Percentiles rank a stretch among this genome's conserved stretches.
Evolutionary conservation across 257 asterid species (phyloP).

Genomic region (Solanum neorickii): DNA sequence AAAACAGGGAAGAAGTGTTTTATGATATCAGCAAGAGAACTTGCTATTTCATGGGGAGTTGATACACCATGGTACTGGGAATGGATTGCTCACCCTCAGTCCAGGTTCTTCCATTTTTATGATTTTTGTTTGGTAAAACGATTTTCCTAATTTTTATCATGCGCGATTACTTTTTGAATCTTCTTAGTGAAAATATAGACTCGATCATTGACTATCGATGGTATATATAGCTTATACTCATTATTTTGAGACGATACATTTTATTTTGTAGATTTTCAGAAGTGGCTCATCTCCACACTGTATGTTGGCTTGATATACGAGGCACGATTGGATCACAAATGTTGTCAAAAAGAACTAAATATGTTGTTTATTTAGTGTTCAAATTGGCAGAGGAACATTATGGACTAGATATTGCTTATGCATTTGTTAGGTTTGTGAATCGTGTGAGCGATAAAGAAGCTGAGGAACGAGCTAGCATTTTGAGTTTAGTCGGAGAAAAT

Average conservation of each 20-base stretch:
- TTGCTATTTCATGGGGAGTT: not conserved
- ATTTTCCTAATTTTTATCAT: too few relatives aligned
- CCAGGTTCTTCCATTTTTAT: not conserved
- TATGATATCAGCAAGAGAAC: not conserved
- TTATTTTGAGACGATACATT: not conserved
- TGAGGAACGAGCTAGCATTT: too few relatives aligned
- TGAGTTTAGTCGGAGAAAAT: too few relatives aligned
- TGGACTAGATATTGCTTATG: conserved; percentile 7
- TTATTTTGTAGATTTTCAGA: not conserved
- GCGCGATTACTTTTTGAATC: too few relatives aligned
- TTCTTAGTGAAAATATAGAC: too few relatives aligned
- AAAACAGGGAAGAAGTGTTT: not conserved
- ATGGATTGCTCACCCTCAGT: not conserved
- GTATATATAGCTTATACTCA: too few relatives aligned
- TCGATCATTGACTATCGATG: too few relatives aligned
- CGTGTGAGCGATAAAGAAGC: not conserved
- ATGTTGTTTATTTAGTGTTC: conserved; percentile 19
- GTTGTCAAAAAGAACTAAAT: conserved; percentile 4
- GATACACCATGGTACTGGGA: not conserved
- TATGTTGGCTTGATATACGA: not conserved
- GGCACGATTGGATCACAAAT: conserved; percentile 14
- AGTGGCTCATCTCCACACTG: not conserved
- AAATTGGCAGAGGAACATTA: not conserved
- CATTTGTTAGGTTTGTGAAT: not conserved
- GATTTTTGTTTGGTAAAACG: too few relatives aligned